These are phyloP conservation scores for Globisporangium uncinulatum DNA, from an alignment of 352 stramenopile species.

Conservation along the genomic window DNA sequence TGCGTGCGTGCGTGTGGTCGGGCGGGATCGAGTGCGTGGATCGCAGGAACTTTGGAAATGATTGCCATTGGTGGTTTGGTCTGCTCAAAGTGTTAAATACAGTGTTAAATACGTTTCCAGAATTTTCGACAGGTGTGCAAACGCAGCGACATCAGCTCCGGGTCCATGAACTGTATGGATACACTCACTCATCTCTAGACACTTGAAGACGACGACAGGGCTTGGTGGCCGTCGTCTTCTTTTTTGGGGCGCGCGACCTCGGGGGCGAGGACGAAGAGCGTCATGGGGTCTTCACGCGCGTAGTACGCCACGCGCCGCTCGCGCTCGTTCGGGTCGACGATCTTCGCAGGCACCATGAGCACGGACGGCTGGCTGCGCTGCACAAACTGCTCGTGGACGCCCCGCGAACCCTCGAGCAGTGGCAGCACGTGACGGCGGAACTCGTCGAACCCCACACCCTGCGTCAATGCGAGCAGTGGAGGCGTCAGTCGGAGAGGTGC, in stretches of 20 bases:
- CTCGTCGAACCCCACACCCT: slow-evolving; percentile 74
- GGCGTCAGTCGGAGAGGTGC: too few species aligned
- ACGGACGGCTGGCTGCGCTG: slow-evolving; percentile 53
- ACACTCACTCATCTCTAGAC: neutral
- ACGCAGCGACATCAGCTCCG: neutral
- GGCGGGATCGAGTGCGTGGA: neutral
- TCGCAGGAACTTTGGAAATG: neutral
- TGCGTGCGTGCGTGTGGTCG: neutral
- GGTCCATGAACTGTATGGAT: neutral
- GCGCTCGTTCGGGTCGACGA: slow-evolving; percentile 22
- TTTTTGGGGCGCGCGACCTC: neutral
- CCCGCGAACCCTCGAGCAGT: slow-evolving; percentile 49
- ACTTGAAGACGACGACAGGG: neutral
- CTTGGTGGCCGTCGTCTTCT: too few species aligned
- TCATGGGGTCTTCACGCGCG: slow-evolving; percentile 57
- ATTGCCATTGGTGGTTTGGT: too few species aligned
- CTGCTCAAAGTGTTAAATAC: neutral
- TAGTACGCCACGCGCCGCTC: slow-evolving; percentile 42
- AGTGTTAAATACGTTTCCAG: slow-evolving; percentile 5
- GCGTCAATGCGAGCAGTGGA: neutral
- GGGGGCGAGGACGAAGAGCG: slow-evolving; percentile 42
- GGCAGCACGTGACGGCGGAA: slow-evolving; percentile 63
- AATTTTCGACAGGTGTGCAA: slow-evolving; percentile 10
- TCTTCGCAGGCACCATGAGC: slow-evolving; percentile 61
- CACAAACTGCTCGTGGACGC: slow-evolving; percentile 44